A percentile compares a stretch with the other conserved stretches of the same genome.
These are phyloP conservation scores for Trichoderma sp. DNA, from an alignment of 2,329 filamentous ascomycete species.

Conservation along the genomic window DNA sequence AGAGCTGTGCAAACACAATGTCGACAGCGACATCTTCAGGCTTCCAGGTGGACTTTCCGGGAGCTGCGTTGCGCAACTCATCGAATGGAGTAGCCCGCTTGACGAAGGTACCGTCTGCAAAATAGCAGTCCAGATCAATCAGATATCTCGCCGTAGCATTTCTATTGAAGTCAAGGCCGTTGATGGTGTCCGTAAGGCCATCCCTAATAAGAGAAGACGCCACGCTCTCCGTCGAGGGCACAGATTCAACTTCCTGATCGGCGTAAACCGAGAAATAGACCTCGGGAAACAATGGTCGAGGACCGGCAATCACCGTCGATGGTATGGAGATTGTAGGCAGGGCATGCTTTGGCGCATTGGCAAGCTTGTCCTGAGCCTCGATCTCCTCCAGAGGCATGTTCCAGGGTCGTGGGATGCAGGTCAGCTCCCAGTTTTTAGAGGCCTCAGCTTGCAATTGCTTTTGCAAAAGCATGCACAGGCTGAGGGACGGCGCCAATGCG, in stretches of 20 bases:
- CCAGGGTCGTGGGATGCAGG: conserved; percentile 66
- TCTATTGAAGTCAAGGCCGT: conserved; percentile 88
- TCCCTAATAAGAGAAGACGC: conserved; percentile 83
- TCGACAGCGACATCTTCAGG: conserved; percentile 97
- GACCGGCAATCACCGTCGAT: conserved; percentile 68
- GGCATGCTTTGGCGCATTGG: conserved; percentile 64
- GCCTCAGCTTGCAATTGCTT: conserved; percentile 80
- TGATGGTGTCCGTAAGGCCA: conserved; percentile 85
- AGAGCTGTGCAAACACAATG: conserved; percentile 91
- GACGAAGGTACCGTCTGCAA: conserved; percentile 83
- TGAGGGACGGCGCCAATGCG: conserved; percentile 59
- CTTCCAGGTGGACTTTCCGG: conserved; percentile 79
- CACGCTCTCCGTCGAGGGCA: conserved; percentile 72
- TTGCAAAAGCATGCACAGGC: conserved; percentile 77
- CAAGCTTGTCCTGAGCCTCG: conserved; percentile 58
- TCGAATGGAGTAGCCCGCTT: conserved; percentile 93
- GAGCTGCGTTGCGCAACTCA: conserved; percentile 68
- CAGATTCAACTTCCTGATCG: conserved; percentile 82
- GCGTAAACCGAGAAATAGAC: conserved; percentile 91
- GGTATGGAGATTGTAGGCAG: conserved; percentile 77
- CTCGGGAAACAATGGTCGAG: conserved; percentile 81
- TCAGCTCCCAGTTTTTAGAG: conserved; percentile 68
- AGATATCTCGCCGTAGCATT: conserved; percentile 81
- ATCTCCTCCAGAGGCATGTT: conserved; percentile 59
- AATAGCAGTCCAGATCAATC: conserved; percentile 94